Evolutionary conservation across 768 basidiomycete genomes (phyloP).

Genomic region (Phaffia tasmanica): DNA sequence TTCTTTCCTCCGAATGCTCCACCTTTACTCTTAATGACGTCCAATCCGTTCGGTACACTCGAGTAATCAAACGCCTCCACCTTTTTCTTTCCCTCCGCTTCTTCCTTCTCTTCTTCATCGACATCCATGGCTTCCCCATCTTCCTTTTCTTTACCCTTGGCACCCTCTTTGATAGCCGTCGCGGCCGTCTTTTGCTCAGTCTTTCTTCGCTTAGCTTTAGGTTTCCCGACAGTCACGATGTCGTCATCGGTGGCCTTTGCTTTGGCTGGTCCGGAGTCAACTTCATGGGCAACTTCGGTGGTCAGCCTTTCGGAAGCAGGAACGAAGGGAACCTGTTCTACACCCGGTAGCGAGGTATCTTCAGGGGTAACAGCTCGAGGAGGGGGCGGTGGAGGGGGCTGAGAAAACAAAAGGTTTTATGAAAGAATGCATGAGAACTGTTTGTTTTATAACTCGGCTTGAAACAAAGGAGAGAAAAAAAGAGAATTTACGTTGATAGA

Average conservation of each 20-base stretch:
- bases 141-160: slow-evolving; percentile 45
- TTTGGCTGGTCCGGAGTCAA: neutral
- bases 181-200: slow-evolving; percentile 65
- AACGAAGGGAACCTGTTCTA: slow-evolving; percentile 66
- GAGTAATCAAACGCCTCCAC: slow-evolving; percentile 27
- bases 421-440: neutral
- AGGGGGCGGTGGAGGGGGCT: neutral
- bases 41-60: slow-evolving; percentile 27
- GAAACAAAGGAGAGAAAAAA: neutral
- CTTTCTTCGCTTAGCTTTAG: slow-evolving; percentile 31
- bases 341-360: slow-evolving; percentile 27
- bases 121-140: slow-evolving; percentile 13
- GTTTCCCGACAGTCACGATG: slow-evolving; percentile 23
- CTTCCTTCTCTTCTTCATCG: slow-evolving; percentile 19
- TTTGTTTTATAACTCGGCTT: neutral
- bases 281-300: slow-evolving; percentile 13
- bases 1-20: slow-evolving; percentile 35
- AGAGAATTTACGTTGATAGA: slow-evolving; percentile 18
- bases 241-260: slow-evolving; percentile 23
- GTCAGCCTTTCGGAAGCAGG: slow-evolving; percentile 51
- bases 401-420: neutral
- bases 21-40: slow-evolving; percentile 30
- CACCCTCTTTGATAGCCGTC: slow-evolving; percentile 47
- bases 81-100: slow-evolving; percentile 26
- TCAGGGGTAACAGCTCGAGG: neutral